phyloP scores from a whole-genome alignment of 2,329 filamentous ascomycete genomes.

The Diaporthe sp. region DNA sequence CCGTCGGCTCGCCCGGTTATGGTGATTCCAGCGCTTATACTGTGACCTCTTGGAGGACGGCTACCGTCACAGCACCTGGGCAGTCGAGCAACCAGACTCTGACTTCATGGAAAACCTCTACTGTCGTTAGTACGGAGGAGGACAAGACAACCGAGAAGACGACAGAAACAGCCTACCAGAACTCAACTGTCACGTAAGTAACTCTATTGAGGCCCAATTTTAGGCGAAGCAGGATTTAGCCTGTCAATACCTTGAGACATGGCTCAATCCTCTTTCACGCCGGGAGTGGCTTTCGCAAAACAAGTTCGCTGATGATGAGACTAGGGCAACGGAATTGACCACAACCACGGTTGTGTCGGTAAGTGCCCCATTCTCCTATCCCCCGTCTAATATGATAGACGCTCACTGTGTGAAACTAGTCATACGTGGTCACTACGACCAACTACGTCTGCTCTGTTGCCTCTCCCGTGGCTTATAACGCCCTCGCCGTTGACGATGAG shows the following conservation, averaged over 20 bases:
- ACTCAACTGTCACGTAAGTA: conserved; percentile 30
- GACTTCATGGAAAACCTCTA: conserved; percentile 28
- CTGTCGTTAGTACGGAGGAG: conserved; percentile 23
- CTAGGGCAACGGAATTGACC: conserved; percentile 27
- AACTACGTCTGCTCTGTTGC: conserved; percentile 30
- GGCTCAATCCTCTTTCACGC: neutral
- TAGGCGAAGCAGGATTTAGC: neutral
- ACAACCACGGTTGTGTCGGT: conserved; percentile 25
- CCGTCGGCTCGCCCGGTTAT: neutral
- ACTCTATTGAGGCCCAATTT: neutral
- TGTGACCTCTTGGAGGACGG: conserved; percentile 29
- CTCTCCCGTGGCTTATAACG: conserved; percentile 4
- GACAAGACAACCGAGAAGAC: conserved; percentile 33
- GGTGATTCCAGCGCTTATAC: neutral
- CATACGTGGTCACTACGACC: conserved; percentile 23
- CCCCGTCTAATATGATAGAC: neutral
- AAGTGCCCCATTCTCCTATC: neutral
- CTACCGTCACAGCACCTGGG: conserved; percentile 24
- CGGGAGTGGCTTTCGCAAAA: neutral
- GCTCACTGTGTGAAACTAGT: neutral
- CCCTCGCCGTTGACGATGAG: neutral
- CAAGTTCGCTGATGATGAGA: conserved; percentile 4
- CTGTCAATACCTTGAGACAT: conserved; percentile 12
- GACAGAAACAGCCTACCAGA: conserved; percentile 32
- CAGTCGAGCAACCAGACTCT: conserved; percentile 27